A percentile compares a stretch with the other conserved stretches of the same genome.
Conservation (phyloP, 1,284 basidiomycete species). For the Sporisorium exsertum region DNA sequence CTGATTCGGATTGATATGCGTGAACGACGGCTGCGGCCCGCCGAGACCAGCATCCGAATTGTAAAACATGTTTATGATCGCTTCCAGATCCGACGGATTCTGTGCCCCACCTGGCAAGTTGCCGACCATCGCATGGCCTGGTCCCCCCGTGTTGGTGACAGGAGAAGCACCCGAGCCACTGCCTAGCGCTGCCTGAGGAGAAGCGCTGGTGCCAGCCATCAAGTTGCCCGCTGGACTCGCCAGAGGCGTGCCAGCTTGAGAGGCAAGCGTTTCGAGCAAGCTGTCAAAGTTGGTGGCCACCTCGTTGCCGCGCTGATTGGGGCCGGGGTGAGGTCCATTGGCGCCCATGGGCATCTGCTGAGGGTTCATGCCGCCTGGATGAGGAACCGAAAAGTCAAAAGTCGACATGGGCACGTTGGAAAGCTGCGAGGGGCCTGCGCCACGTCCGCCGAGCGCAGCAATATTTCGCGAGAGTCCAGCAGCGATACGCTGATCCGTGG, state of each 20-base stretch:
- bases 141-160: constrained; percentile 4
- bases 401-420: constrained; percentile 52
- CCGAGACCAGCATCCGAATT: constrained; percentile 54
- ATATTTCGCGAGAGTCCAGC: constrained; percentile 65
- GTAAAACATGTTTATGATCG: constrained; percentile 66
- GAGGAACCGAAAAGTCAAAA: constrained; percentile 61
- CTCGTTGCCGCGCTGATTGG: constrained; percentile 9
- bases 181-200: constrained; percentile 36
- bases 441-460: constrained; percentile 51
- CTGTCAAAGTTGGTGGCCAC: constrained; percentile 38
- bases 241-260: constrained; percentile 43
- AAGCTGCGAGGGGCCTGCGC: constrained; percentile 26
- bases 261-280: constrained; percentile 47
- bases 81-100: constrained; percentile 50
- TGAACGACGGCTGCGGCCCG: constrained; percentile 49
- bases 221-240: constrained; percentile 27
- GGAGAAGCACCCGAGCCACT: constrained; percentile 47
- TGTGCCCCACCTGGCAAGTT: constrained; percentile 21
- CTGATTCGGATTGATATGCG: constrained; percentile 65
- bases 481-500: constrained; percentile 65
- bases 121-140: constrained; percentile 1
- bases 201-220: constrained; percentile 26
- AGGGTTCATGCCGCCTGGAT: constrained; percentile 18
- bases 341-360: constrained; percentile 26
- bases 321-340: not conserved